Percentiles rank a stretch among this genome's conserved stretches.
phyloP scores from a whole-genome alignment of 192 early-diverging fungal genomes.

The Neocallimastix lanati region DNA sequence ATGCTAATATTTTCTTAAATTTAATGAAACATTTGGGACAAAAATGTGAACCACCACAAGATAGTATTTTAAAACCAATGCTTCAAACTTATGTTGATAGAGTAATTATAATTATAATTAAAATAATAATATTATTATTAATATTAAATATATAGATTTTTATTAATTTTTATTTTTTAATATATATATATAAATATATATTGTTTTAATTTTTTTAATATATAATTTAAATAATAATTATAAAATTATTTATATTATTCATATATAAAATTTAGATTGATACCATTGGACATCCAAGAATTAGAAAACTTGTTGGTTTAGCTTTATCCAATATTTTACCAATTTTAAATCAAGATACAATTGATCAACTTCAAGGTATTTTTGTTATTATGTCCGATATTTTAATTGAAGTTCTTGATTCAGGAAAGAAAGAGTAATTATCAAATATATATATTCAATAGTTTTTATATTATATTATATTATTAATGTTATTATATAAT shows the following conservation, averaged over 20 bases:
- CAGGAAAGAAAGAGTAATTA: background rate
- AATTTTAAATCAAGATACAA: slow-evolving; percentile 20
- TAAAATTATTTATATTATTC: background rate
- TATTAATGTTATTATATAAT: too few relatives aligned
- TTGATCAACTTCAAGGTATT: slow-evolving; percentile 25
- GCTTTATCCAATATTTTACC: slow-evolving; percentile 31
- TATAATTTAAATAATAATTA: too few relatives aligned
- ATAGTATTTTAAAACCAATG: slow-evolving; percentile 23
- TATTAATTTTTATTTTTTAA: too few relatives aligned
- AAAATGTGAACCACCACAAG: slow-evolving; percentile 12
- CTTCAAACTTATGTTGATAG: slow-evolving; percentile 49
- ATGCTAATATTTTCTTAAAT: slow-evolving; percentile 25
- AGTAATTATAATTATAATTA: too few relatives aligned
- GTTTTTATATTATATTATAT: too few relatives aligned
- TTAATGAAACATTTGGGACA: slow-evolving; percentile 22
- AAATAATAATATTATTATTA: too few relatives aligned
- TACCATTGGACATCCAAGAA: slow-evolving; percentile 44
- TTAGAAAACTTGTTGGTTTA: slow-evolving; percentile 47
- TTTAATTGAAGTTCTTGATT: slow-evolving; percentile 23
- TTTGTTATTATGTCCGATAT: slow-evolving; percentile 44
- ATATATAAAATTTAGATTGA: slow-evolving; percentile 38
- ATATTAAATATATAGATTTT: too few relatives aligned
- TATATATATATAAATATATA: too few relatives aligned
- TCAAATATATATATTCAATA: too few relatives aligned
- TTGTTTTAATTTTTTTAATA: too few relatives aligned